Base-by-base conservation (phyloP, 78 protist species). In the Dictyostelium intermedium region DNA sequence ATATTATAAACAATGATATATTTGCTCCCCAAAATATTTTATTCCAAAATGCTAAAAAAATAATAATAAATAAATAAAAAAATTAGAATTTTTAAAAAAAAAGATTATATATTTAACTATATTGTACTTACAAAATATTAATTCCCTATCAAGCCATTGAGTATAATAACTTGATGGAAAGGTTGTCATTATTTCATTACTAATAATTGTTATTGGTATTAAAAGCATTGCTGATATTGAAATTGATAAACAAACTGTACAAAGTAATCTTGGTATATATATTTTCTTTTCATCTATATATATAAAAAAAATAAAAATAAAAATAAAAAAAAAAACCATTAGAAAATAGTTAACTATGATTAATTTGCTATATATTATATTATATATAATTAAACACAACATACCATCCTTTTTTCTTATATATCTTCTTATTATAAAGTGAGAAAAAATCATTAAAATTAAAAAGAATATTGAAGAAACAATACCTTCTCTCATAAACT, bases 1-100 rank as follows among this genome's bases (percentile, higher is more conserved):
- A 32, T 27, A 87, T 87, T 39, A 87, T 60, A 87, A 87, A 87
- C 45, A 87, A 79, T 60, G 93, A 87, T 78, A 87, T 87, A 45
- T 87, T 87, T 20, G 93, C 84, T 7, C 93, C 93, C 93, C 93
- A 87, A 79, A 87, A 87, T 63, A 87, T 87, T 43, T 87, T 87
- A 61, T 87, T 87, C 93, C 93, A 87, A 66, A 87, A 79, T 66
- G 93, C 93, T 87, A 63, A 11, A 56, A 37, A 16, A n/a, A n/a
- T n/a, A n/a, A n/a, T n/a, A n/a, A n/a, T n/a, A n/a, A n/a, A n/a
- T n/a, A n/a, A n/a, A n/a, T n/a, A n/a, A 8, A 35, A 34, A 13
- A 34, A 34, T 35, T 14, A 34, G 16, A 76, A 39, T 11, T 39
- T 76, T 16, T 20, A 23, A 20, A 37, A 14, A n/a, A n/a, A n/a